These are phyloP conservation scores for Termitomyces bulborhizus DNA, from an alignment of 768 basidiomycete genomes.

Conservation along the genomic window DNA sequence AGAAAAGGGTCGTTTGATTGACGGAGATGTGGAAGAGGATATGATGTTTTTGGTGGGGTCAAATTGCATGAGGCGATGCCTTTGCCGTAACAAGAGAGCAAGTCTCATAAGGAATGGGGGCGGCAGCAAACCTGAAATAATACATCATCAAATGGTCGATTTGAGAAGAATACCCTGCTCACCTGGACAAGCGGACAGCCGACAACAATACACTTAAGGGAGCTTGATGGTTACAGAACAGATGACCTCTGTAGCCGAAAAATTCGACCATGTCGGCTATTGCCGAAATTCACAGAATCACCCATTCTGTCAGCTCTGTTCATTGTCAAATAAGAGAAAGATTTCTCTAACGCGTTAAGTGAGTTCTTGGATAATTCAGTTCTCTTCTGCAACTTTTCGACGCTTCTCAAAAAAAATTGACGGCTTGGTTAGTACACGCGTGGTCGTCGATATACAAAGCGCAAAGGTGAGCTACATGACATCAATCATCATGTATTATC, in stretches of 20 bases:
- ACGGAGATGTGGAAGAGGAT: constrained; percentile 16
- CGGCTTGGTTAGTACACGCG: background rate
- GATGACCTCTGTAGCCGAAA: background rate
- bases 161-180: background rate
- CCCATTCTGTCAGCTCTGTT: background rate
- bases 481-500: constrained; percentile 14
- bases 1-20: constrained; percentile 40
- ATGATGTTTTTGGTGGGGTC: constrained; percentile 28
- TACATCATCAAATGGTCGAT: background rate
- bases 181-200: background rate
- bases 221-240: background rate
- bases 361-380: no score
- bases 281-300: background rate
- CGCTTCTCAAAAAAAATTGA: background rate
- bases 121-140: background rate
- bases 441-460: background rate
- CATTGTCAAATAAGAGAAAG: background rate
- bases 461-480: background rate
- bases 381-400: background rate
- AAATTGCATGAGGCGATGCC: constrained; percentile 57
- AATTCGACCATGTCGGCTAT: background rate
- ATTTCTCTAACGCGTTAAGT: background rate
- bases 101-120: constrained; percentile 41
- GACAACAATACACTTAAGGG: background rate
- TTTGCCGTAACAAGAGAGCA: constrained; percentile 37